phyloP scores from a whole-genome alignment of 2,329 filamentous ascomycete genomes.

The Stachybotrys chlorohalonatus region DNA sequence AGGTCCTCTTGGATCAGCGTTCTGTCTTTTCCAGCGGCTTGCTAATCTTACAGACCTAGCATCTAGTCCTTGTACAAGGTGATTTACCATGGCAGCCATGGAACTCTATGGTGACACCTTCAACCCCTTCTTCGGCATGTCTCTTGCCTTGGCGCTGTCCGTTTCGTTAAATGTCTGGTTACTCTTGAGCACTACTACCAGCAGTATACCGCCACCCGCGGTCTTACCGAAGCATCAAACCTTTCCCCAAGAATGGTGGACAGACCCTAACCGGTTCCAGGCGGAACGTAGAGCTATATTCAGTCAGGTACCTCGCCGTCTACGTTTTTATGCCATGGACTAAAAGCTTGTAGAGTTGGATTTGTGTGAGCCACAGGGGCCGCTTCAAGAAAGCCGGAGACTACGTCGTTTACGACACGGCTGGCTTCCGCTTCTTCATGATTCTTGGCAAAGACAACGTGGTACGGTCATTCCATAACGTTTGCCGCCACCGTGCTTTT shows the following conservation, averaged over 20 bases:
- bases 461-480: constrained; percentile 28
- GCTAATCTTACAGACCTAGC: too few relatives aligned
- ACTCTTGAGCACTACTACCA: neutral
- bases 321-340: neutral
- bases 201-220: neutral
- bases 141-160: neutral
- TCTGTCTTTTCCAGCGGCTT: too few relatives aligned
- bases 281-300: constrained; percentile 35
- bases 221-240: neutral
- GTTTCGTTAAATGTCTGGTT: neutral
- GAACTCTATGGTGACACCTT: neutral
- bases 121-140: neutral
- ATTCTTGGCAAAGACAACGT: constrained; percentile 16
- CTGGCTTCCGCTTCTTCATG: constrained; percentile 29
- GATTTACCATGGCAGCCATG: neutral
- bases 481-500: constrained; percentile 34
- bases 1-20: too few relatives aligned
- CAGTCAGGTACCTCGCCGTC: constrained; percentile 2
- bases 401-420: constrained; percentile 22
- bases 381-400: constrained; percentile 24
- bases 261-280: constrained; percentile 26
- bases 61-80: too few relatives aligned
- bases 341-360: constrained; percentile 23
- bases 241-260: constrained; percentile 4
- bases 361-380: constrained; percentile 23